Evolutionary conservation across 2,329 filamentous ascomycete genomes (phyloP), one percentile per base, ranked within the genome.

Genomic region (Neurospora crassa): DNA sequence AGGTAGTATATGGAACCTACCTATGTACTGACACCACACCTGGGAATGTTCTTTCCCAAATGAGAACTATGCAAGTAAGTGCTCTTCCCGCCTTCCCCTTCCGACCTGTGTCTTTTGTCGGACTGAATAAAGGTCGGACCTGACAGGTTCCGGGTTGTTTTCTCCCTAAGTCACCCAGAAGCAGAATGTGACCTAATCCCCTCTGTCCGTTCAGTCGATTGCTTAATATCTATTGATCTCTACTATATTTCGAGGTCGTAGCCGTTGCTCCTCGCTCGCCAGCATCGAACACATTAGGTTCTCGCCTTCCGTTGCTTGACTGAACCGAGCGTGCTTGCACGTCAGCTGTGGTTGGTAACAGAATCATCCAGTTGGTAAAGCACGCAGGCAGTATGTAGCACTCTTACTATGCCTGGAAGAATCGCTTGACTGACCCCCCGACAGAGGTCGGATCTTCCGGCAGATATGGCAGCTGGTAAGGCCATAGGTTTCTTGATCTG

Each of bases 381-480:
- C 71, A 69, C 41, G 73, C 73, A n/a, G 71, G 40, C 34, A 72
- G 67, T 68, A 71, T 63, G 71, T 40, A 40, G 11, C 20, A 40
- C 20, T 37, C 2, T 68, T 12, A 24, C 59, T 37, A 14, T 11
- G 53, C 41, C 24, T 59, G 20, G 8, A 29, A 8, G 7, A 18
- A 34, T 37, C 3, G 8, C 42, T 24, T 67, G 18, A 43, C 45
- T 40, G 24, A 12, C 10, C n/a, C 7, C 37, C n/a, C n/a, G 20
- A 40, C 47, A 74, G 71, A 74, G 69, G 71, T 74, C 70, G 71
- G 70, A 6, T 67, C 71, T 40, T 24, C 71, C 70, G 71, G 71
- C 43, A 73, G 69, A 63, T 74, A 72, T 43, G 73, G 71, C 40
- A 63, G 42, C 10, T 59, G 71, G 70, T 67, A 37, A 40, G 43